These are phyloP conservation scores for Diversispora eburnea DNA, from an alignment of 192 early-diverging fungal species.

Conservation along the genomic window DNA sequence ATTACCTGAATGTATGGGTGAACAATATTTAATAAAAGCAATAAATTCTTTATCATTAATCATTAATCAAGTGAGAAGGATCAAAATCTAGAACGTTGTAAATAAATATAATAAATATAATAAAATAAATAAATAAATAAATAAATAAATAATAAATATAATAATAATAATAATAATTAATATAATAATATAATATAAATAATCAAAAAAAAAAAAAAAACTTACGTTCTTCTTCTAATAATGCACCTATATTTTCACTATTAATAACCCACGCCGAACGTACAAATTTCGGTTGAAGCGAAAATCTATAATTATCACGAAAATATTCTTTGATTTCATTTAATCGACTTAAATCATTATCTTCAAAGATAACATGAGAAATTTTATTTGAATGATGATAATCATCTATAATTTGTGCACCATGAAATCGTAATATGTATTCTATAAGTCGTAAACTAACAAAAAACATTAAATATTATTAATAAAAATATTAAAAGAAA, in stretches of 20 bases:
- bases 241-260: not conserved
- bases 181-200: too few relatives aligned
- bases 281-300: not conserved
- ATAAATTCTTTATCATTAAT: too few relatives aligned
- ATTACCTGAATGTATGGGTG: too few relatives aligned
- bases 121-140: too few relatives aligned
- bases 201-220: too few relatives aligned
- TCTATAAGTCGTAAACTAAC: conserved; percentile 5
- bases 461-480: not conserved
- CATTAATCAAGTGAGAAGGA: too few relatives aligned
- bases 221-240: conserved; percentile 4
- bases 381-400: not conserved
- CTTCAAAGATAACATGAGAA: conserved; percentile 11
- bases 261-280: conserved; percentile 6
- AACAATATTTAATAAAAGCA: too few relatives aligned
- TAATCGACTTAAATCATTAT: conserved; percentile 10
- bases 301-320: not conserved
- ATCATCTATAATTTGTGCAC: not conserved
- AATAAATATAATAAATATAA: too few relatives aligned
- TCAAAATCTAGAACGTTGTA: too few relatives aligned
- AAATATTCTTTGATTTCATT: conserved; percentile 1
- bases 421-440: conserved; percentile 16
- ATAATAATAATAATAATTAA: too few relatives aligned
- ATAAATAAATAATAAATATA: too few relatives aligned
- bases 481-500: not conserved